Conservation (phyloP, 768 basidiomycete species). For the Hypholoma fasciculare region DNA sequence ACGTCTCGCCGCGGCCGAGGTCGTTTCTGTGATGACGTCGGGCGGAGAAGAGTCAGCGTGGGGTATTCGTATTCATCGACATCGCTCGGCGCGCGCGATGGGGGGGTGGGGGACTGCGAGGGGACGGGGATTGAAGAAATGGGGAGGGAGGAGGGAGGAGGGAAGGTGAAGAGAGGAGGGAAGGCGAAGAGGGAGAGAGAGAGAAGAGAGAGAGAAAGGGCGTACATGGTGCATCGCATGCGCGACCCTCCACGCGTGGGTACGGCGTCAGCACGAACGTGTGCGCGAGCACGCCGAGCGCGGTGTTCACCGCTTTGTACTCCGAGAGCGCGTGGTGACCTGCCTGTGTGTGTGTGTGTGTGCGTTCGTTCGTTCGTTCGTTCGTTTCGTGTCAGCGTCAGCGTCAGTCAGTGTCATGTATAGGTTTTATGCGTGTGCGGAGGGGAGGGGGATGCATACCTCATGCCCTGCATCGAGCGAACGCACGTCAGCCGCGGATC, state of each 20-base stretch:
- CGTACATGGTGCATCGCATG: conserved; percentile 66
- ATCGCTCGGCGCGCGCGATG: too few species aligned
- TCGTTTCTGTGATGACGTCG: conserved; percentile 46
- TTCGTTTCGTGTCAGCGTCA: too few species aligned
- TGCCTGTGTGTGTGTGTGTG: conserved; percentile 38
- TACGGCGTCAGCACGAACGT: conserved; percentile 55
- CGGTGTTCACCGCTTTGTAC: conserved; percentile 32
- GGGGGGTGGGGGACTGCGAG: too few species aligned
- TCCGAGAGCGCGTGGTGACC: conserved; percentile 51
- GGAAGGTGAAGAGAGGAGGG: too few species aligned
- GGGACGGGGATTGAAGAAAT: too few species aligned
- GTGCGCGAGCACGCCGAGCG: conserved; percentile 42
- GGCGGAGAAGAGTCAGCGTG: too few species aligned
- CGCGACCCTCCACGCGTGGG: conserved; percentile 67
- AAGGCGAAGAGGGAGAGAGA: too few species aligned
- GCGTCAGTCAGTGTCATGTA: too few species aligned
- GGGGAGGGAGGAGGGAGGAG: too few species aligned
- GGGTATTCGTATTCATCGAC: too few species aligned
- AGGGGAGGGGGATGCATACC: conserved; percentile 19
- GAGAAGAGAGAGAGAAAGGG: not conserved
- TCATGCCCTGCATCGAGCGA: conserved; percentile 29
- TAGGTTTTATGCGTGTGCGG: too few species aligned
- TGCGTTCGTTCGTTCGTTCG: too few species aligned
- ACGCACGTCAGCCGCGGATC: not conserved
- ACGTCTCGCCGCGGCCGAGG: conserved; percentile 76